phyloP scores from a whole-genome alignment of 106 monocot genomes.

The Dactylorhiza incarnata region DNA sequence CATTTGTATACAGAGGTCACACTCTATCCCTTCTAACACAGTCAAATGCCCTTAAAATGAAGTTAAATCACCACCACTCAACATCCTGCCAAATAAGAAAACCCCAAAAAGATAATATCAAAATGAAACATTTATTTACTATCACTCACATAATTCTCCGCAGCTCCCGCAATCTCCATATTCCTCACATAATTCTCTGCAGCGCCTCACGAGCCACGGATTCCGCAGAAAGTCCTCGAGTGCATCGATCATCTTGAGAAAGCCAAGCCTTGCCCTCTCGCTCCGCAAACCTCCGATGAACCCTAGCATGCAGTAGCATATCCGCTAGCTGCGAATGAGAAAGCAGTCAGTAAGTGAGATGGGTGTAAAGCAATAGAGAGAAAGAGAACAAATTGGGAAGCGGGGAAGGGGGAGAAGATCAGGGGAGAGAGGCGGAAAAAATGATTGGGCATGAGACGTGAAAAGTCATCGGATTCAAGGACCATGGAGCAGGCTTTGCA shows the following conservation, averaged over 20 bases:
- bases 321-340: conserved; percentile 49
- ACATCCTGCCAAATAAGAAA: neutral
- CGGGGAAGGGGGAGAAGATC: conserved; percentile 12
- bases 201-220: conserved; percentile 75
- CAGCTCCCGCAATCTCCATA: conserved; percentile 47
- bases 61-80: neutral
- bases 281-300: conserved; percentile 26
- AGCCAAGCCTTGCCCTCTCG: conserved; percentile 19
- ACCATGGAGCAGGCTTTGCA: too few relatives aligned
- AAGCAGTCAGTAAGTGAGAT: conserved; percentile 14
- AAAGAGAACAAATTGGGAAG: conserved; percentile 11
- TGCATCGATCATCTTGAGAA: conserved; percentile 40
- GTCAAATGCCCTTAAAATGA: neutral
- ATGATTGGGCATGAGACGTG: conserved; percentile 98
- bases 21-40: neutral
- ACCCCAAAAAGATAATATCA: neutral
- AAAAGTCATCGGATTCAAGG: conserved; percentile 63
- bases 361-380: conserved; percentile 15
- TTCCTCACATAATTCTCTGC: conserved; percentile 76
- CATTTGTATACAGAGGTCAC: neutral
- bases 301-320: conserved; percentile 85
- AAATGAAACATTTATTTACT: neutral
- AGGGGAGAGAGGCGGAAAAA: conserved; percentile 36
- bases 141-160: conserved; percentile 19
- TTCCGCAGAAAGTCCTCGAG: conserved; percentile 69